Conservation (phyloP, 345 rosid genomes). For the Cardiospermum halicacabum region DNA sequence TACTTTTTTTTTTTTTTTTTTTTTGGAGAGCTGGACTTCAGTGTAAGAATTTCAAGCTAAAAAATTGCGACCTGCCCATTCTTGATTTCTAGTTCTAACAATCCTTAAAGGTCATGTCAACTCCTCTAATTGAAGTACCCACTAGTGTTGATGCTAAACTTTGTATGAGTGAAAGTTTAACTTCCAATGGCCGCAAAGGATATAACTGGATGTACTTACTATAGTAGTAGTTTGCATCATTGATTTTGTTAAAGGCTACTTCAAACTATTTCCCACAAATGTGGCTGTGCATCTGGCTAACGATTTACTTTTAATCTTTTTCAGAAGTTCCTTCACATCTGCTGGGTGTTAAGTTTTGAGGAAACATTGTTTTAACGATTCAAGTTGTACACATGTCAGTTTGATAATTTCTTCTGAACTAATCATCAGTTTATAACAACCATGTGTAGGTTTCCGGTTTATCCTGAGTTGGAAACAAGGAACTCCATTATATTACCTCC, state of each 20-base stretch:
- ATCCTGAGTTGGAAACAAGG: conserved; percentile 86
- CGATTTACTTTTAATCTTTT: neutral
- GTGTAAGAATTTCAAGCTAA: neutral
- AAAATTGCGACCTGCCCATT: neutral
- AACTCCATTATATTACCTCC: conserved; percentile 73
- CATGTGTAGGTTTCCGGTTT: conserved; percentile 63
- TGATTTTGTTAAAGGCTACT: neutral
- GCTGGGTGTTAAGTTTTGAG: neutral
- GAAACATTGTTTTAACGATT: neutral
- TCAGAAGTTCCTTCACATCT: neutral
- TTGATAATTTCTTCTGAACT: conserved; percentile 7
- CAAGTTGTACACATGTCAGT: neutral
- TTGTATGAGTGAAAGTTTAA: too few relatives aligned
- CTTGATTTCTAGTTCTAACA: neutral
- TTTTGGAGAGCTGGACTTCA: neutral
- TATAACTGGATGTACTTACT: neutral
- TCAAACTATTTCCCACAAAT: too few relatives aligned
- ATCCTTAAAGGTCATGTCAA: neutral
- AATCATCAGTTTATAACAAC: conserved; percentile 14
- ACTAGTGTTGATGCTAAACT: neutral
- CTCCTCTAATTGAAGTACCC: neutral
- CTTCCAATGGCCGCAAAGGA: neutral
- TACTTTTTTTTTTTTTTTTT: too few relatives aligned
- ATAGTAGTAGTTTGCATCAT: neutral
- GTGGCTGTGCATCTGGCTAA: neutral